phyloP scores from a whole-genome alignment of 306 rosid species.

The Casuarina equisetifolia region DNA sequence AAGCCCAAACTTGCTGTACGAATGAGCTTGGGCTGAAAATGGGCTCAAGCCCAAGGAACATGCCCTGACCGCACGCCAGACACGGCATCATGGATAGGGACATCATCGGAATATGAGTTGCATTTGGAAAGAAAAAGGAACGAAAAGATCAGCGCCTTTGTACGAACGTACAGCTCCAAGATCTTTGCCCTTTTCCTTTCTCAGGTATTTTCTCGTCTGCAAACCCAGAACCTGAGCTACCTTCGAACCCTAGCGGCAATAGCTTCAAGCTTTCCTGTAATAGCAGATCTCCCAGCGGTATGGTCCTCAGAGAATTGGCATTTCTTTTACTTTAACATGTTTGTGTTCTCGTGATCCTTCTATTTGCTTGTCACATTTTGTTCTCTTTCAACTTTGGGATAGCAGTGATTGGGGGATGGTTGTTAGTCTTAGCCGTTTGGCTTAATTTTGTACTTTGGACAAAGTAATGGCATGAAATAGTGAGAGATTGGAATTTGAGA shows the following conservation, averaged over 20 bases:
- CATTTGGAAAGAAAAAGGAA: not conserved
- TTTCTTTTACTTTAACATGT: not conserved
- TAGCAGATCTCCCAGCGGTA: slow-evolving; percentile 16
- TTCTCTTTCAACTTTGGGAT: not conserved
- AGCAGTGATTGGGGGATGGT: not conserved
- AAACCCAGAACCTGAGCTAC: not conserved
- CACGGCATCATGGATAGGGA: not conserved
- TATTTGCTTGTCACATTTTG: not conserved
- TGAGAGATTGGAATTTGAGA: not conserved
- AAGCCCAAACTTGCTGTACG: no score
- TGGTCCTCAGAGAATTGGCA: not conserved
- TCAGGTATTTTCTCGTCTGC: not conserved
- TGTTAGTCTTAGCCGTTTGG: no score
- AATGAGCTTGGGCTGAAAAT: no score
- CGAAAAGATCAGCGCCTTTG: not conserved
- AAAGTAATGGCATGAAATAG: not conserved
- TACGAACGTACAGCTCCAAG: not conserved
- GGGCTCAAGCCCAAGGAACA: no score
- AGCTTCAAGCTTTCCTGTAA: not conserved
- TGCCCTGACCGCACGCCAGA: not conserved
- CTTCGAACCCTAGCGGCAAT: slow-evolving; percentile 7
- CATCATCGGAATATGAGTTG: not conserved
- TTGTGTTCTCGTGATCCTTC: not conserved
- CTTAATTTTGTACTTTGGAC: not conserved
- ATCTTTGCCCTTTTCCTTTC: not conserved